Base-by-base conservation (phyloP, 345 rosid genomes). In the Brassica carinata region DNA sequence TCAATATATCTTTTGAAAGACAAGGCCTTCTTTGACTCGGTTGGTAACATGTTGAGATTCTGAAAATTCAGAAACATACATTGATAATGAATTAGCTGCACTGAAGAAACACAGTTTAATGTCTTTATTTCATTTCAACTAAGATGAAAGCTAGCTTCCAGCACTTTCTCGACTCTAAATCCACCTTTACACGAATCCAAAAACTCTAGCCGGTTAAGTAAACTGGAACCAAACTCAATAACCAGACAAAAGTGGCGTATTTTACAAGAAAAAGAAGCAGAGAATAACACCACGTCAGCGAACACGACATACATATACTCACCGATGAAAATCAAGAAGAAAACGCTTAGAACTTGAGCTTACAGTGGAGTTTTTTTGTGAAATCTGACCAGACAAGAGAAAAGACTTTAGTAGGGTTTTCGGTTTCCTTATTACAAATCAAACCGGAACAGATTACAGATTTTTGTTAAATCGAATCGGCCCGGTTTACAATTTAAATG, bases 1-100 rank as follows among this genome's bases (percentile, higher is more conserved):
- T 66, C 69, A 30, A 93, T 90, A 69, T 36, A 79, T 55, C 87
- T 87, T 3, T 68, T 75, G 77, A 91, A 93, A 18, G 96, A 89
- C 18, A 93, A 79, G 75, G 77, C 89, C 57, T 88, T 87, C 17
- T 80, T 73, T 34, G 87, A 72, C 64, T 88, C 94, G 48, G 82
- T 76, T n/a, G 81, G 81, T 78, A 91, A 75, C 99, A 93, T 95
- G 75, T 81, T 67, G 26, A 23, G 43, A 74, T 23, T 23, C 26
- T 23, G 26, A 23, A 23, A 23, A 23, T 23, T 23, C 26, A 23
- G 1, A 23, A 23, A 23, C 26, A 23, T 1, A 23, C 26, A 23
- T 23, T 23, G 26, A 23, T 23, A 23, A 23, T 23, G 15, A 74
- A 15, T 63, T 61, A 74, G 7, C 43, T 63, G 17, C 70, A 45